Percentiles rank a stretch among this genome's conserved stretches.
phyloP scores from a whole-genome alignment of 202 grass and related monocot species.

The Brachypodium distachyon region DNA sequence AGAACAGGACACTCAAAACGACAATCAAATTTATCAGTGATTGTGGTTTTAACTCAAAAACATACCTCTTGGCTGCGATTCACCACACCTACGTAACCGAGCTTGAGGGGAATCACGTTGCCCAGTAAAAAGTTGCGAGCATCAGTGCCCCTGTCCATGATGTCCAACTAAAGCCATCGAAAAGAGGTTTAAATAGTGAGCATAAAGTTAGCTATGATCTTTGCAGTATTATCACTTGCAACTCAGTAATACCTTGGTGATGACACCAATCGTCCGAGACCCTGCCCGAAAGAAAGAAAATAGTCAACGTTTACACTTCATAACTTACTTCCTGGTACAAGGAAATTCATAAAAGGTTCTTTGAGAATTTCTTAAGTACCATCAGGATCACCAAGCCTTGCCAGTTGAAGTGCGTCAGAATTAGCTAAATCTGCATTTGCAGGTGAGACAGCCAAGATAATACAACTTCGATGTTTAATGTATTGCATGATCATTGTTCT shows the following conservation, averaged over 20 bases:
- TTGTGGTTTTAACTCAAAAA: slow-evolving; percentile 13
- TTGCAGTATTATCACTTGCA: not conserved
- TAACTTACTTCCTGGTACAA: not conserved
- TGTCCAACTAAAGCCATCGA: slow-evolving; percentile 76
- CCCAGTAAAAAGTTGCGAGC: slow-evolving; percentile 87
- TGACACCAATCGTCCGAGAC: slow-evolving; percentile 93
- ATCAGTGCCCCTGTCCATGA: slow-evolving; percentile 99
- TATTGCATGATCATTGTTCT: slow-evolving; percentile 87
- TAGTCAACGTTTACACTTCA: slow-evolving; percentile 18
- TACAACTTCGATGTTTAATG: slow-evolving; percentile 86
- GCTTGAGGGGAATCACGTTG: slow-evolving; percentile 80
- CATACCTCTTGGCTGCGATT: slow-evolving; percentile 97
- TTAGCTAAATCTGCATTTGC: slow-evolving; percentile 96
- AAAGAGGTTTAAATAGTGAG: slow-evolving; percentile 27
- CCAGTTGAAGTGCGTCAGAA: slow-evolving; percentile 89
- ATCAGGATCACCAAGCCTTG: slow-evolving; percentile 89
- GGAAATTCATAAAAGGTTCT: slow-evolving; percentile 16
- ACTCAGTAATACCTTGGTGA: slow-evolving; percentile 70
- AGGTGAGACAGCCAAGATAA: slow-evolving; percentile 88
- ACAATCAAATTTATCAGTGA: not conserved
- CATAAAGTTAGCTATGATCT: slow-evolving; percentile 23
- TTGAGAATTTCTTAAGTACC: slow-evolving; percentile 42
- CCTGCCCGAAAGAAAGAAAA: slow-evolving; percentile 45
- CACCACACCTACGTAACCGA: slow-evolving; percentile 88
- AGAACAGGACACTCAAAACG: not conserved